Conservation (phyloP, 78 protist species). For the Monocercomonoides exilis region DNA sequence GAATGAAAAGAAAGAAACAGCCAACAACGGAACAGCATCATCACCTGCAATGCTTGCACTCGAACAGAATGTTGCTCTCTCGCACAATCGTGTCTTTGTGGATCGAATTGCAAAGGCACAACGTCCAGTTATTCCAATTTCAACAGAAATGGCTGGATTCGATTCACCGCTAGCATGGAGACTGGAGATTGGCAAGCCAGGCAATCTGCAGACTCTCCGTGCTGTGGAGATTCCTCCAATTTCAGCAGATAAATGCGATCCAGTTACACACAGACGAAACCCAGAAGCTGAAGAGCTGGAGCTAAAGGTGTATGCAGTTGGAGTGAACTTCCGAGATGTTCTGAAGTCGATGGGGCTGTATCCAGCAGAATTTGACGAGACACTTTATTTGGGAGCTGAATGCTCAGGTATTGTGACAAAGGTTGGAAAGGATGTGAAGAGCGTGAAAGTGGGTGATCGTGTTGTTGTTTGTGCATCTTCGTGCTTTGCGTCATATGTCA, state of each 20-base stretch:
- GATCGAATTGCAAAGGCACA: background rate
- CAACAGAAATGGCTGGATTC: background rate
- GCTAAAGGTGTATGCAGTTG: background rate
- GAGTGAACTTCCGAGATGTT: slow-evolving; percentile 4
- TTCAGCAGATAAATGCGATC: background rate
- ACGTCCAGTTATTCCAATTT: background rate
- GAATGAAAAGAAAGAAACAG: no score
- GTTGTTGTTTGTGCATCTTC: background rate
- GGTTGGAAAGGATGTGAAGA: background rate
- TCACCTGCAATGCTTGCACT: background rate
- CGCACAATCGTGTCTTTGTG: background rate
- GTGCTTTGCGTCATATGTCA: slow-evolving; percentile 42
- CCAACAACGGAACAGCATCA: background rate
- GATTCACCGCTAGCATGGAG: background rate
- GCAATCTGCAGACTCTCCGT: slow-evolving; percentile 1
- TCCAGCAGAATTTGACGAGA: slow-evolving; percentile 6
- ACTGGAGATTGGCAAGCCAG: background rate
- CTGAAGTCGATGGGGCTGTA: slow-evolving; percentile 2
- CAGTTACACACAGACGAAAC: background rate
- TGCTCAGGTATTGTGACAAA: slow-evolving; percentile 2
- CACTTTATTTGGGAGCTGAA: slow-evolving; percentile 21
- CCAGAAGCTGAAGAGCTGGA: slow-evolving; percentile 4
- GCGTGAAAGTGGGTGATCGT: background rate
- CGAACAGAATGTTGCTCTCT: background rate
- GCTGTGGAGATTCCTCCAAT: background rate